phyloP scores from a whole-genome alignment of 306 rosid genomes.

The Corylus avellana region DNA sequence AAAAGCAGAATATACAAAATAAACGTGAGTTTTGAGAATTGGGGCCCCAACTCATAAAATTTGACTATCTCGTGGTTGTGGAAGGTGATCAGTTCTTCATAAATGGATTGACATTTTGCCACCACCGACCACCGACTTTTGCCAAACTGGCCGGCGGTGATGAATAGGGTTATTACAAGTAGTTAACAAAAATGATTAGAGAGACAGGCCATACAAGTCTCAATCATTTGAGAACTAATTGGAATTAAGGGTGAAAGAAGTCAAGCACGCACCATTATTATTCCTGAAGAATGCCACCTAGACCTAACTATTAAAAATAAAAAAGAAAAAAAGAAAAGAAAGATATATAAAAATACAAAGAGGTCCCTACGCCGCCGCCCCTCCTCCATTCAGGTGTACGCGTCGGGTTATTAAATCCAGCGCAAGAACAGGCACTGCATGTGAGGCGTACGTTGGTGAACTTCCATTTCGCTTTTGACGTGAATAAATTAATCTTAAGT shows the following conservation, averaged over 20 bases:
- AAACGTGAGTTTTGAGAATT: neutral
- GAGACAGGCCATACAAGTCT: conserved; percentile 26
- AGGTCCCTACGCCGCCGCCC: neutral
- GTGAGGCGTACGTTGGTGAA: conserved; percentile 26
- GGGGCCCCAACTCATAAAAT: neutral
- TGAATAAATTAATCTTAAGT: neutral
- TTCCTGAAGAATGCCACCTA: too few species aligned
- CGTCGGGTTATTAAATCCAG: conserved; percentile 28
- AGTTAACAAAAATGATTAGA: neutral
- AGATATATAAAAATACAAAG: neutral
- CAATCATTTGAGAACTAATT: conserved; percentile 24
- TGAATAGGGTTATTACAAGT: too few species aligned
- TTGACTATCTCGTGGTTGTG: neutral
- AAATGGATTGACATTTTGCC: too few species aligned
- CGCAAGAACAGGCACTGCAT: conserved; percentile 16
- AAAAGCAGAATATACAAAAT: neutral
- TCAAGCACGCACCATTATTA: too few species aligned
- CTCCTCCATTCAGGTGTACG: conserved; percentile 20
- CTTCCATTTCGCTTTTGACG: neutral
- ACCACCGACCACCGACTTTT: neutral
- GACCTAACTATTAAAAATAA: too few species aligned
- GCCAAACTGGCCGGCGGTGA: neutral
- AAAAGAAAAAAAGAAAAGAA: too few species aligned
- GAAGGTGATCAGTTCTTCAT: neutral
- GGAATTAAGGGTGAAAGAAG: neutral